Percentiles rank a stretch among this genome's conserved stretches.
These are phyloP conservation scores for Pseudogymnoascus sp. DNA, from an alignment of 2,329 filamentous ascomycete genomes.

Conservation along the genomic window DNA sequence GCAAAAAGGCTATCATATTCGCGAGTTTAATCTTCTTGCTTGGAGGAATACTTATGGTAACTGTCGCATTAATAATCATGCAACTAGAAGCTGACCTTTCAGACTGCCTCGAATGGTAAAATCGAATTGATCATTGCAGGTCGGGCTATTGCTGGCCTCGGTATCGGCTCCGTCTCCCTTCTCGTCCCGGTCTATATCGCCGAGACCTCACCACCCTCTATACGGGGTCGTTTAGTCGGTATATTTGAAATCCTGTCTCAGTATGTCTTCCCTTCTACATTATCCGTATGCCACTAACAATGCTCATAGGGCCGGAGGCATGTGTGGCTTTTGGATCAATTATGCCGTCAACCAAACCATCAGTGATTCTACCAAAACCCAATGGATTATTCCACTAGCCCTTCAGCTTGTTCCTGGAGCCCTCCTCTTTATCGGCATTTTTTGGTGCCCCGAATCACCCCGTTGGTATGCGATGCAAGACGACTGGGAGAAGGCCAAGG, in stretches of 20 bases:
- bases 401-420: constrained; percentile 36
- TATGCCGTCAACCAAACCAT: constrained; percentile 34
- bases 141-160: constrained; percentile 55
- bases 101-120: constrained; percentile 21
- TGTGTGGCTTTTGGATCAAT: constrained; percentile 37
- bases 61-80: background rate
- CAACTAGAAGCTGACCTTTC: constrained; percentile 27
- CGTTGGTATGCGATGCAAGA: constrained; percentile 24
- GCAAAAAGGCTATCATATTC: constrained; percentile 36
- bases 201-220: constrained; percentile 35
- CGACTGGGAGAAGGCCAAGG: constrained; percentile 32
- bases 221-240: constrained; percentile 41
- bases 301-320: constrained; percentile 29
- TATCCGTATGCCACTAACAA: constrained; percentile 34
- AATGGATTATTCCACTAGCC: constrained; percentile 38
- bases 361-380: constrained; percentile 27
- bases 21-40: constrained; percentile 31
- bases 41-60: constrained; percentile 19
- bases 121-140: constrained; percentile 39
- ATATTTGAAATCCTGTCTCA: constrained; percentile 43
- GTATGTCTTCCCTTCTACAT: constrained; percentile 27
- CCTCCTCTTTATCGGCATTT: constrained; percentile 23
- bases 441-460: constrained; percentile 26
- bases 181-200: constrained; percentile 33
- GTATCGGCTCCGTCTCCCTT: constrained; percentile 48